Evolutionary conservation across 345 rosid species (phyloP), one percentile per base, ranked within the genome.

Genomic region (Populus alba): DNA sequence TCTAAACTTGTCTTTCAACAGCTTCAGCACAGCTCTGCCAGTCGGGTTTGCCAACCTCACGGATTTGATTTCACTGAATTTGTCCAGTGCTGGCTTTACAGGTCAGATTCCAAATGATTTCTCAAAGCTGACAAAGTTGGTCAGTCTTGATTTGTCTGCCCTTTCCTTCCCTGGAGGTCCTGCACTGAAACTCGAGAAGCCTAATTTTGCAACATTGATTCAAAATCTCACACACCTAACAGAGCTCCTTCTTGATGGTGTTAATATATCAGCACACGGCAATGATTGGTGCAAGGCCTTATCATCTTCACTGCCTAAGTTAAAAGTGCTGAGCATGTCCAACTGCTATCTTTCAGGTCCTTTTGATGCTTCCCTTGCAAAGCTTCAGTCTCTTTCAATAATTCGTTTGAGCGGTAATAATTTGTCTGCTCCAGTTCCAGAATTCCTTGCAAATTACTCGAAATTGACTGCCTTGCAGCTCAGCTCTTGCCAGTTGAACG

Each of bases 1-100:
- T 7, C 86, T 91, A 45, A 83, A 89, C 77, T 62, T 91, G 81
- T 80, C 87, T 22, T 66, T 41, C 59, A 90, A 87, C 78, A 62
- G 15, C 8, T 79, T 89, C 80, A 76, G 9, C n/a, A 75, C 73
- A 27, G 1, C 49, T 27, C 16, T 43, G 15, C 88, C 92, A 20
- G 20, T 75, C 3, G 65, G 68, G 65, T 77, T 89, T 13, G 86
- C 41, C 0, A 83, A 79, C 22, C 83, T 91, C 3, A 71, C 78
- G 20, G 53, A 75, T 39, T 69, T 91, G 76, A 27, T 8, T 31
- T 35, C 81, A 68, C 72, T 79, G 38, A 89, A 89, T 73, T 70
- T 89, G 66, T 89, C 91, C 1, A 81, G 75, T 66, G 81, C 89
- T 23, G 88, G 87, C 25, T 81, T 86, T 25, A n/a, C 4, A 2